Base-by-base conservation (phyloP, 768 basidiomycete genomes). In the Sporobolomyces phaffii region DNA sequence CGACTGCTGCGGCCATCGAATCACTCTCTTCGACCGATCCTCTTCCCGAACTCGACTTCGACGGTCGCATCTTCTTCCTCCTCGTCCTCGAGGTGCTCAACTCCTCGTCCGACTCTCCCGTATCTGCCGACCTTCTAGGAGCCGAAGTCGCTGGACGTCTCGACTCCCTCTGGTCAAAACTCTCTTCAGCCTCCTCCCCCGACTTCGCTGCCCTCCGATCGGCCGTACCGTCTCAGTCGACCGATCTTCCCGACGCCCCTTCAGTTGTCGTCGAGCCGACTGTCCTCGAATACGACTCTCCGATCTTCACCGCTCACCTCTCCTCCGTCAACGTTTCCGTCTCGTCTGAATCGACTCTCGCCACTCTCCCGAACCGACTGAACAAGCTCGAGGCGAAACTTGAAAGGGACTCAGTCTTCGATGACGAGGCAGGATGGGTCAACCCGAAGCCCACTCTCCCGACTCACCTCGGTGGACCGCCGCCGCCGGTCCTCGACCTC, bases 391-490 rank as follows among this genome's bases (percentile, higher is more conserved):
- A 41, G 20, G 40, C 40, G 40, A 29, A 43, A 28, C 65, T 70
- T 58, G 43, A 53, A 0, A 20, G 15, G 5, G 38, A 58, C 8
- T 60, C 68, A 1, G 60, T 62, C 40, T 70, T 73, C 63, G 26
- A 44, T 20, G 68, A 67, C 38, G 47, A 38, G 53, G 28, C 33
- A n/a, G 62, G 64, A 3, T 67, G 69, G 64, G n/a, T 44, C 18
- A 64, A 62, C 65, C 64, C 69, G 11, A 64, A 64, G 47, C 68
- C 65, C 18, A 60, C 65, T 0, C 73, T 87, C 1, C 85, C 85
- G 5, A 78, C 80, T 24, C 81, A 84, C 73, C 78, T 83, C 0
- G 85, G 84, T 4, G 84, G 84, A 1, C 78, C 80, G 20, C 75
- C 76, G 10, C 52, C 73, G 3, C 75, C 78, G 58, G 74, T 74